phyloP scores from a whole-genome alignment of 805 yeast species.

The Ogataea nonfermentans region DNA sequence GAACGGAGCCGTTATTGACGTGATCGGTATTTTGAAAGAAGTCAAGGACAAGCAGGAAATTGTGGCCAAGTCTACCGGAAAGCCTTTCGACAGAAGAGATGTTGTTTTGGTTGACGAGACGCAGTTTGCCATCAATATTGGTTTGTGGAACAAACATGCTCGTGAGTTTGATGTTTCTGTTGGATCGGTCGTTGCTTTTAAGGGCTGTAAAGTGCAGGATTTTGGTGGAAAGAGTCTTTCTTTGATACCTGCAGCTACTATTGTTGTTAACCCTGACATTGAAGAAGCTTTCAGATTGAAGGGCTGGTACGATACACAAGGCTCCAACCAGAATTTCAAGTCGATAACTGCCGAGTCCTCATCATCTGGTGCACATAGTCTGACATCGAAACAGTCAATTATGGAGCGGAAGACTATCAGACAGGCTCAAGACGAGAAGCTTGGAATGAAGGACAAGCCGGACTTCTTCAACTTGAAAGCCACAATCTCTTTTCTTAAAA shows the following conservation, averaged over 20 bases:
- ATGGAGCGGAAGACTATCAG: slow-evolving; percentile 62
- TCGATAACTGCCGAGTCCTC: slow-evolving; percentile 54
- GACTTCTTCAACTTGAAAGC: slow-evolving; percentile 80
- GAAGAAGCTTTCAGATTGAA: slow-evolving; percentile 83
- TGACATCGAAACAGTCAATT: slow-evolving; percentile 41
- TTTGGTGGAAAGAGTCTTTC: slow-evolving; percentile 85
- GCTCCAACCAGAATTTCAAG: slow-evolving; percentile 60
- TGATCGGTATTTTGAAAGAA: slow-evolving; percentile 78
- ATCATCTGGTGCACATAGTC: slow-evolving; percentile 31
- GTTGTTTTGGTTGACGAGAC: slow-evolving; percentile 82
- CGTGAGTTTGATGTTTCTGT: slow-evolving; percentile 66
- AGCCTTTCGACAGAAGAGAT: slow-evolving; percentile 91
- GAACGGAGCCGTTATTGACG: slow-evolving; percentile 74
- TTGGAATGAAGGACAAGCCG: slow-evolving; percentile 74
- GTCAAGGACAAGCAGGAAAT: slow-evolving; percentile 76
- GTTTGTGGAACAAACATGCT: slow-evolving; percentile 91
- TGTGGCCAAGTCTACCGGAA: slow-evolving; percentile 83
- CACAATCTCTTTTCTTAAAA: slow-evolving; percentile 63
- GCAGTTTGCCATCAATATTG: slow-evolving; percentile 69
- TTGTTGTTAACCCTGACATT: slow-evolving; percentile 81
- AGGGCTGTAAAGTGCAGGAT: slow-evolving; percentile 86
- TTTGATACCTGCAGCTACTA: slow-evolving; percentile 72
- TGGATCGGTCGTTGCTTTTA: slow-evolving; percentile 86
- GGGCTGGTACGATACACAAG: slow-evolving; percentile 93
- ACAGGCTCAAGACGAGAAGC: slow-evolving; percentile 61